A percentile compares a stretch with the other conserved stretches of the same genome.
Conservation (phyloP, 495 filamentous ascomycete genomes). For the Lasiosphaeris hirsuta region DNA sequence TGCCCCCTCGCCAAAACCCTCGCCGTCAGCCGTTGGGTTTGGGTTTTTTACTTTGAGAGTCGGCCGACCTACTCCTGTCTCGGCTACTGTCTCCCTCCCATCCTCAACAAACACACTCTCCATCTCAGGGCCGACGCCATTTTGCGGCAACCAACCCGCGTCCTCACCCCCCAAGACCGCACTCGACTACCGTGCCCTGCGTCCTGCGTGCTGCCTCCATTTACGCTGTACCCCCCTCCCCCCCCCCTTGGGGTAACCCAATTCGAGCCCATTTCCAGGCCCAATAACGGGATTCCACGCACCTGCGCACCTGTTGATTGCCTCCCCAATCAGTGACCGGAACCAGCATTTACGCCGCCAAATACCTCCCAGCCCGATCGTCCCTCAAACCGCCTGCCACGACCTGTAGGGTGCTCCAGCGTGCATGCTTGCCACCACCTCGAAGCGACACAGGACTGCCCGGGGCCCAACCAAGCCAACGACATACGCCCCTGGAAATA, state of each 20-base stretch:
- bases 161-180: neutral
- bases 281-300: constrained; percentile 32
- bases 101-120: neutral
- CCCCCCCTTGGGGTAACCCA: constrained; percentile 5
- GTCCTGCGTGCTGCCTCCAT: neutral
- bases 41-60: no score
- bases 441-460: constrained; percentile 6
- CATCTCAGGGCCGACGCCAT: no score
- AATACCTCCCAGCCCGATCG: constrained; percentile 20
- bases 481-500: constrained; percentile 22
- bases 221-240: constrained; percentile 5
- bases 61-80: no score
- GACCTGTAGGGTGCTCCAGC: constrained; percentile 12
- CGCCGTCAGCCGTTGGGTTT: no score
- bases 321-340: constrained; percentile 29
- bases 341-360: constrained; percentile 18
- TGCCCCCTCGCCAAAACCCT: no score
- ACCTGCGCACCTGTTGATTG: constrained; percentile 25
- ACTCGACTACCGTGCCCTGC: neutral
- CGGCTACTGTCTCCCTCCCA: no score
- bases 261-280: constrained; percentile 7
- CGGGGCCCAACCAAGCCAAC: constrained; percentile 10
- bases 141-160: neutral
- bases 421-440: constrained; percentile 7
- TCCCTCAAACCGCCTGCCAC: constrained; percentile 21